Evolutionary conservation across 192 early-diverging fungal species (phyloP), one percentile per base, ranked within the genome.

Genomic region (Glomus cerebriforme): DNA sequence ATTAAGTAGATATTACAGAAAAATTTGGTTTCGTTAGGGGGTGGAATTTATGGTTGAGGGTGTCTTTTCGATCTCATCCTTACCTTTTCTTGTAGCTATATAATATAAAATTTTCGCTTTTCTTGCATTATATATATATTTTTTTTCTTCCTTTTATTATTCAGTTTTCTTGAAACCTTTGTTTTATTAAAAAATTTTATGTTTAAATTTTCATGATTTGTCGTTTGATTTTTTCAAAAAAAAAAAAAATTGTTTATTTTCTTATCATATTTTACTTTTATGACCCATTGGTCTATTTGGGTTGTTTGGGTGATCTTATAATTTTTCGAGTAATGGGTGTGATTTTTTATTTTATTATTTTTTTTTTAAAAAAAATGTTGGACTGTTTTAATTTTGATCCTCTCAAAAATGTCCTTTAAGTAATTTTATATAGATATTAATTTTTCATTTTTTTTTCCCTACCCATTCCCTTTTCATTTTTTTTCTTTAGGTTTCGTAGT

Each of bases 101-200:
- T 64, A 54, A 64, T 64, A n/a, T 13, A 31, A 64, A 64, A 17
- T 27, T 29, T 60, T 64, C 29, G n/a, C 13, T 63, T 63, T 10
- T 37, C 34, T 68, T 34, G 22, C 32, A 17, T 34, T 35, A 35
- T 35, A 35, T 35, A 68, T 68, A 35, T 68, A n/a, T 68, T 10
- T 22, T n/a, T 39, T n/a, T 68, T 35, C 66, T 29, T 68, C 66
- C 66, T 29, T 68, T 68, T 68, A n/a, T 68, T 37, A 68, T 68
- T 22, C 31, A 39, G 66, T 35, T n/a, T 65, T 65, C 10, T n/a
- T 15, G 35, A 37, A 68, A 43, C 32, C 31, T 32, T 10, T n/a
- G n/a, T n/a, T 68, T 68, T 64, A 29, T 29, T 64, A 64, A 64
- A 64, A 64, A 64, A 68, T 34, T 32, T 39, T 68, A 68, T 43